These are phyloP conservation scores for Staphylotrichum tortipilum DNA, from an alignment of 495 filamentous ascomycete species.

Conservation along the genomic window DNA sequence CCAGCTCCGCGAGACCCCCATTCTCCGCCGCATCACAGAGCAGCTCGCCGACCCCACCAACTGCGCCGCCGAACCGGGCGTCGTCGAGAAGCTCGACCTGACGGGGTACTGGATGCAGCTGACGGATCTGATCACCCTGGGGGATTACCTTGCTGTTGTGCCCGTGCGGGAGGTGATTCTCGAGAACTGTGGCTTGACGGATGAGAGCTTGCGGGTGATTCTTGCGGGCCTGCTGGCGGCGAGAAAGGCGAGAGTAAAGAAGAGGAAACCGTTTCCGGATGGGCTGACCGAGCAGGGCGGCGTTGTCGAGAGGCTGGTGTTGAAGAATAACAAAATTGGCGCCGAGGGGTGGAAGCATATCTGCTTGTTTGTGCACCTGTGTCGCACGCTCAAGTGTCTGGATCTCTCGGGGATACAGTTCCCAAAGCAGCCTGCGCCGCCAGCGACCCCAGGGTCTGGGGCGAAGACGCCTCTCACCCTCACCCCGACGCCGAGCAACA, in stretches of 20 bases:
- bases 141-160: conserved; percentile 90
- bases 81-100: conserved; percentile 73
- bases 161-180: conserved; percentile 77
- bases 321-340: conserved; percentile 90
- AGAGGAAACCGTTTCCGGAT: conserved; percentile 33
- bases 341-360: conserved; percentile 87
- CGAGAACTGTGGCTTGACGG: conserved; percentile 76
- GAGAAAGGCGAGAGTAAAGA: conserved; percentile 48
- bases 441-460: conserved; percentile 3
- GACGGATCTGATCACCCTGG: conserved; percentile 73
- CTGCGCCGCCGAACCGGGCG: conserved; percentile 50
- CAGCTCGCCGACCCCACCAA: conserved; percentile 67
- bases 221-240: conserved; percentile 80
- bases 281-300: conserved; percentile 44
- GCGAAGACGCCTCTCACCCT: too few species aligned
- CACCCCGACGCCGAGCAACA: neutral
- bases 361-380: conserved; percentile 81
- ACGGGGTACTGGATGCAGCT: conserved; percentile 75
- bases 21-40: conserved; percentile 78
- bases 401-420: conserved; percentile 84
- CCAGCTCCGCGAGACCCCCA: conserved; percentile 82
- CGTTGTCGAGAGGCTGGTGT: conserved; percentile 72
- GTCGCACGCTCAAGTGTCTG: conserved; percentile 72
- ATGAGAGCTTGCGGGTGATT: conserved; percentile 77
- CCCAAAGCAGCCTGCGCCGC: conserved; percentile 36